A percentile compares a stretch with the other conserved stretches of the same genome.
These are phyloP conservation scores for Mycena amicta DNA, from an alignment of 768 basidiomycete species.

Conservation along the genomic window DNA sequence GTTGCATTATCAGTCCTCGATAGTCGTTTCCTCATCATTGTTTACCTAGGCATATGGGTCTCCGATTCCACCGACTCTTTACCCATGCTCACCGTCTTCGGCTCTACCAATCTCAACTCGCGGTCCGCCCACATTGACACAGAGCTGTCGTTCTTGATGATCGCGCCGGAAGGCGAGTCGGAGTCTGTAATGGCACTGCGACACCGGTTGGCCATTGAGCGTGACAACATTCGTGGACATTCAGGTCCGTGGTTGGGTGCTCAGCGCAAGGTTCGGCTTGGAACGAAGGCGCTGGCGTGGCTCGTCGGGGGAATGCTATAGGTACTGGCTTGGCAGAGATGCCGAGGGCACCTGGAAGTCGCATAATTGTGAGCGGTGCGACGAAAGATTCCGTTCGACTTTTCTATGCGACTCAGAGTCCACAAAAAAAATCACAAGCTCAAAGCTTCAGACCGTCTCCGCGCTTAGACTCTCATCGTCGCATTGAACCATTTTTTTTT, in stretches of 20 bases:
- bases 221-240: constrained; percentile 51
- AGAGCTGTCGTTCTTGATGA: constrained; percentile 86
- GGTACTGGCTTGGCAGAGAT: too few relatives aligned
- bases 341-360: too few relatives aligned
- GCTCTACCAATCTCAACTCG: constrained; percentile 93
- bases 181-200: constrained; percentile 38
- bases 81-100: constrained; percentile 82
- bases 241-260: constrained; percentile 61
- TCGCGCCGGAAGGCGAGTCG: constrained; percentile 45
- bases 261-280: constrained; percentile 57
- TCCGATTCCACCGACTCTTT: constrained; percentile 53
- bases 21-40: background rate
- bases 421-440: too few relatives aligned
- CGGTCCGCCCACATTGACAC: constrained; percentile 90
- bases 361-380: too few relatives aligned
- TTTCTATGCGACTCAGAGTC: too few relatives aligned
- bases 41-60: constrained; percentile 76
- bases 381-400: too few relatives aligned
- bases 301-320: constrained; percentile 73
- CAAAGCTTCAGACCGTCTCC: too few relatives aligned
- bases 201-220: constrained; percentile 53
- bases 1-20: background rate
- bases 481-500: too few relatives aligned
- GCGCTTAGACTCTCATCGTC: too few relatives aligned
- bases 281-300: constrained; percentile 64